Base-by-base conservation (phyloP, 805 yeast species). In the Saccharomycopsis sp. region DNA sequence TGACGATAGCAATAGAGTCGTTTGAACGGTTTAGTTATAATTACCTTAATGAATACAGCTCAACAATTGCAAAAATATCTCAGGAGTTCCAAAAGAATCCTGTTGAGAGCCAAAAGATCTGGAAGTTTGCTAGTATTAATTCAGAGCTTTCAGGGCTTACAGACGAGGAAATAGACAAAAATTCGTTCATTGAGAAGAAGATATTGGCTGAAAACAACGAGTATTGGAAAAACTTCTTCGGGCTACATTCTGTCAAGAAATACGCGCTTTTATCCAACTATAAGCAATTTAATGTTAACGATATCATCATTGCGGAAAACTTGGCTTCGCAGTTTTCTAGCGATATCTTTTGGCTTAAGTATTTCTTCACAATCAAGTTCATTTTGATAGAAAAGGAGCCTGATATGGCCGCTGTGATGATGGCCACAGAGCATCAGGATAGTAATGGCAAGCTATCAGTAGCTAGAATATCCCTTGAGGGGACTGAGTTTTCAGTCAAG, bases 401-500 rank as follows among this genome's bases (percentile, higher is more conserved):
- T 1, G 41, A 49, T 15, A 49, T 44, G 24, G 52, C 22, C 24
- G 52, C 57, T 47, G 52, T 14, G 47, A 50, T 55, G 22, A 47
- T 59, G 22, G 50, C 68, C 54, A 62, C 63, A 35, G 65, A 64
- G 44, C 66, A 70, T 29, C 75, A 73, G 60, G 79, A 76, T 61
- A 64, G 68, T 14, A 69, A 71, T 1, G 81, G 80, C 7, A 56
- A 60, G 8, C 58, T 74, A 8, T 64, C 59, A 14, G 67, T 68
- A 42, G 75, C 76, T 0, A 70, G 64, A 42, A 73, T 73, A 34
- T 63, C 62, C 22, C 25, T 76, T 12, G 72, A 68, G 22, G 80
- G 80, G 5, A 68, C 65, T 22, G 76, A 72, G 25, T 75, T 81
- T 59, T 66, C 69, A 8, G 77, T 80, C 56, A 69, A 76, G 47